Evolutionary conservation across 179 eudicot species (phyloP).

Genomic region (Actinidia chinensis): DNA sequence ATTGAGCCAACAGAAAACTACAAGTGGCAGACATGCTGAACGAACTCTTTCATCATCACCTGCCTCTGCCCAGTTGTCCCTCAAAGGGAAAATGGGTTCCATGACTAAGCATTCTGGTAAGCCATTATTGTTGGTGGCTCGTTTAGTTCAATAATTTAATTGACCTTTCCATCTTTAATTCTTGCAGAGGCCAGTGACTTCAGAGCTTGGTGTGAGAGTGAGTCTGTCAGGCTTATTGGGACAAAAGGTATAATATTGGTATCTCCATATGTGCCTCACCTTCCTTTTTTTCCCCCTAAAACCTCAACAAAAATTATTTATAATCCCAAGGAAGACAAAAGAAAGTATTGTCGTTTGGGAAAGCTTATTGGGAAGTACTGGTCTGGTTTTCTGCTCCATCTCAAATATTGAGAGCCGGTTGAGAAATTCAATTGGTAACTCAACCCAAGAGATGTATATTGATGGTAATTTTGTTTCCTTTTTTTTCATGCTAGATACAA

Average conservation of each 20-base stretch:
- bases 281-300: not conserved
- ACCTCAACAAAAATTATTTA: not conserved
- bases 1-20: slow-evolving; percentile 55
- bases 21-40: slow-evolving; percentile 44
- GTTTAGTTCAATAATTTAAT: not conserved
- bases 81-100: slow-evolving; percentile 62
- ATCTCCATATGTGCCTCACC: not conserved
- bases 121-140: slow-evolving; percentile 10
- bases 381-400: not conserved
- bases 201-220: slow-evolving; percentile 95
- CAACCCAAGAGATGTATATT: not conserved
- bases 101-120: slow-evolving; percentile 69
- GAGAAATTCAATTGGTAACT: not conserved
- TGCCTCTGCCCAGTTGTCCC: slow-evolving; percentile 43
- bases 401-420: not conserved
- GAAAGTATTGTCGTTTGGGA: not conserved
- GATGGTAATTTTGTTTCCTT: not conserved
- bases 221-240: slow-evolving; percentile 81
- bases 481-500: slow-evolving; percentile 60
- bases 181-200: slow-evolving; percentile 90
- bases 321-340: not conserved
- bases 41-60: slow-evolving; percentile 44
- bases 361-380: not conserved
- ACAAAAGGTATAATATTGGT: slow-evolving; percentile 60
- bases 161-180: slow-evolving; percentile 1